phyloP scores from a whole-genome alignment of 140 eudicot species.

The Ambrosia hybrid region DNA sequence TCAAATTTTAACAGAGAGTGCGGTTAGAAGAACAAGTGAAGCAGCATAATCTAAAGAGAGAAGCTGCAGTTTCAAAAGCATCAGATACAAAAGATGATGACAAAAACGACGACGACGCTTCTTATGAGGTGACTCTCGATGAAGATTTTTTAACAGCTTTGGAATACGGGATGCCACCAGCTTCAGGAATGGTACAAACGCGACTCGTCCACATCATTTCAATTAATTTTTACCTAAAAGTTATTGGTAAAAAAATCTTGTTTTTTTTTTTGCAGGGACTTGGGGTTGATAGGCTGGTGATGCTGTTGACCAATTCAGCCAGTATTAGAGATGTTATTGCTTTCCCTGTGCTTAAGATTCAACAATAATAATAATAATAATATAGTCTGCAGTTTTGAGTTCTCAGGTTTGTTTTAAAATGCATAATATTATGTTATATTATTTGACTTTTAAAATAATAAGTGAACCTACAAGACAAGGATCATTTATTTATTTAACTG shows the following conservation, averaged over 20 bases:
- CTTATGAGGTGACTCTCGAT: slow-evolving; percentile 83
- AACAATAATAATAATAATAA: slow-evolving; percentile 35
- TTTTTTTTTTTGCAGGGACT: slow-evolving; percentile 51
- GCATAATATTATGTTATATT: too few relatives aligned
- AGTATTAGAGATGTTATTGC: slow-evolving; percentile 94
- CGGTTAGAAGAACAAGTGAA: slow-evolving; percentile 94
- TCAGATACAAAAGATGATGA: slow-evolving; percentile 36
- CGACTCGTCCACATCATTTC: not conserved
- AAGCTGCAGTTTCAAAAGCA: slow-evolving; percentile 36
- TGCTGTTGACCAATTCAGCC: slow-evolving; percentile 84
- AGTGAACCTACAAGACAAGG: not conserved
- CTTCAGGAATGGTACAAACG: slow-evolving; percentile 89
- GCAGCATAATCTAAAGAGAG: slow-evolving; percentile 71
- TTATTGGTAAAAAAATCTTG: too few relatives aligned
- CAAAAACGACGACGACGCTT: slow-evolving; percentile 33
- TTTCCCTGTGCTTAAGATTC: slow-evolving; percentile 80
- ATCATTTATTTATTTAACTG: not conserved
- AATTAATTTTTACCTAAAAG: not conserved
- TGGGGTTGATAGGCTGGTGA: slow-evolving; percentile 87
- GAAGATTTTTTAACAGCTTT: slow-evolving; percentile 92
- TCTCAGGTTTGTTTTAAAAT: too few relatives aligned
- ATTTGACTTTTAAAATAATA: not conserved
- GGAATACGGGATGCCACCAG: slow-evolving; percentile 99
- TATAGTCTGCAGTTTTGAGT: too few relatives aligned
- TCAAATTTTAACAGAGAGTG: slow-evolving; percentile 47